Conservation (phyloP, 148 eudicot species). For the Euryodendron excelsum region DNA sequence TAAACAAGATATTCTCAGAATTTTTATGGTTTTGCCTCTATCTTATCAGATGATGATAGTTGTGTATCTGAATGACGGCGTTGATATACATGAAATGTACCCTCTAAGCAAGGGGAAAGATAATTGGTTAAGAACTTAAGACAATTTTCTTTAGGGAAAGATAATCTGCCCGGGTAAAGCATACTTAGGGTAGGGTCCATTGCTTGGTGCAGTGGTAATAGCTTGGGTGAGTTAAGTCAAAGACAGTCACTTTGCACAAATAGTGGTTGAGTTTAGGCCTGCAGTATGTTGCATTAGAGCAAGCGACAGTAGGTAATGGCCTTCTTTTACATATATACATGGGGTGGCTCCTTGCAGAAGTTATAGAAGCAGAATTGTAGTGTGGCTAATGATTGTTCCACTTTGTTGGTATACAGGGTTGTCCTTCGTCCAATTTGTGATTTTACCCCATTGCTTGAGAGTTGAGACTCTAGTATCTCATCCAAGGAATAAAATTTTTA, state of each 20-base stretch:
- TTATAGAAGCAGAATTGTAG: background rate
- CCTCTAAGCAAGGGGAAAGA: background rate
- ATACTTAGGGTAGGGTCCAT: background rate
- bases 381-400: conserved; percentile 1
- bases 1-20: too few relatives aligned
- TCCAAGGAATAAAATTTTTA: too few relatives aligned
- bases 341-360: background rate
- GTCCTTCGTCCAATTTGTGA: background rate
- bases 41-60: background rate
- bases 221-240: background rate
- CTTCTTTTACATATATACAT: background rate
- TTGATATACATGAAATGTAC: background rate
- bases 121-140: too few relatives aligned
- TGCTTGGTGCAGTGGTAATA: background rate
- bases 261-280: background rate
- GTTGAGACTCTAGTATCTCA: background rate
- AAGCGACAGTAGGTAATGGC: background rate
- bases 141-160: background rate
- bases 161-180: background rate
- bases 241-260: background rate
- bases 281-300: background rate
- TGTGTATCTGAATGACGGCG: background rate
- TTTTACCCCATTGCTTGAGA: too few relatives aligned
- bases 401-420: background rate
- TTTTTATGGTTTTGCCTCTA: background rate